These are phyloP conservation scores for Claviceps purpurea DNA, from an alignment of 2,329 filamentous ascomycete genomes.

Conservation along the genomic window DNA sequence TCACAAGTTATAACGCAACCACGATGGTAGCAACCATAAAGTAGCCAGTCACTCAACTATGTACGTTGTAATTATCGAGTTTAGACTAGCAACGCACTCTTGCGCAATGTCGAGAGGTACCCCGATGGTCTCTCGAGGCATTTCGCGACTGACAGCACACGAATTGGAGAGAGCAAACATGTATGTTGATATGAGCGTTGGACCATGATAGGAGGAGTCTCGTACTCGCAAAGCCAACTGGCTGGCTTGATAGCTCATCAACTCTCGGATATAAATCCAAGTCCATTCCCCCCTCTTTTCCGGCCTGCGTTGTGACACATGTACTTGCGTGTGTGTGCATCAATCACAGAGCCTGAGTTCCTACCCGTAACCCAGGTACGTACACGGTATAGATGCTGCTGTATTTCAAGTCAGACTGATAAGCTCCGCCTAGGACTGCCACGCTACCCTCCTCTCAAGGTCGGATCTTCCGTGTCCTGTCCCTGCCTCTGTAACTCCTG, in stretches of 20 bases:
- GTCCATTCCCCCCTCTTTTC: background rate
- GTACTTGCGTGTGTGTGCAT: background rate
- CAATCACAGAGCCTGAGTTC: background rate
- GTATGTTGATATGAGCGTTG: background rate
- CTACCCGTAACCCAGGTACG: background rate
- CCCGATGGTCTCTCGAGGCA: background rate
- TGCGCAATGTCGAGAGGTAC: background rate
- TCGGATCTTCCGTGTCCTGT: background rate
- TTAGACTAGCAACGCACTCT: background rate
- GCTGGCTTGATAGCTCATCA: background rate
- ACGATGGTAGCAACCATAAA: background rate
- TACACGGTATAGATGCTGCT: background rate
- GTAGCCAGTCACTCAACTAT: background rate
- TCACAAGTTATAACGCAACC: background rate
- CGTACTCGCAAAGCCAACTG: background rate
- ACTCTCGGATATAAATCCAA: background rate
- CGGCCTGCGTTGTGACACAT: background rate
- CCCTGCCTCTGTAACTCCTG: background rate
- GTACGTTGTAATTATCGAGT: background rate
- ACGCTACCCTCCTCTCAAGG: background rate
- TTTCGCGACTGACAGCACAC: background rate
- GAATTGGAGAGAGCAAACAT: background rate
- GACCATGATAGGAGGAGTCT: background rate
- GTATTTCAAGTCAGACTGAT: background rate
- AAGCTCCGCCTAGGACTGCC: background rate